Conservation (phyloP, 1,284 basidiomycete genomes). For the Pascua sp. region DNA sequence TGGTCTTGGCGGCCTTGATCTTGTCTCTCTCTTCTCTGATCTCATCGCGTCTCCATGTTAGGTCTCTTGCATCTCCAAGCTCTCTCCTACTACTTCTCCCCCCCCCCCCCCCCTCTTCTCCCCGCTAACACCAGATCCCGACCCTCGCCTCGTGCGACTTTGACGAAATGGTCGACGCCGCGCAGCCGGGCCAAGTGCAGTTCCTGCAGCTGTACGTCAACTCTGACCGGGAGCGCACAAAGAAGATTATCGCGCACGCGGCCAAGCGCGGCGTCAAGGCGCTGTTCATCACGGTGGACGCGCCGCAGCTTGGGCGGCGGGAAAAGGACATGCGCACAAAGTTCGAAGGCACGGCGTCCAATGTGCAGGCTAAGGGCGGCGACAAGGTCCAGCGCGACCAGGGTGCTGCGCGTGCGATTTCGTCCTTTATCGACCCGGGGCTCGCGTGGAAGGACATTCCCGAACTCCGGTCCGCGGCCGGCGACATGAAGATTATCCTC, state of each 20-base stretch:
- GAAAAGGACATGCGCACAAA: conserved; percentile 97
- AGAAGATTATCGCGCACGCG: conserved; percentile 77
- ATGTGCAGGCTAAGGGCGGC: conserved; percentile 56
- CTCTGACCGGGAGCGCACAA: conserved; percentile 73
- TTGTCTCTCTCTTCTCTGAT: no score
- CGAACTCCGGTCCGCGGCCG: conserved; percentile 86
- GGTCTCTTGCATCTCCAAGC: no score
- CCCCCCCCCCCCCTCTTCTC: no score
- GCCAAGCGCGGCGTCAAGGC: conserved; percentile 75
- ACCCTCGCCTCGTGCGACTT: conserved; percentile 81
- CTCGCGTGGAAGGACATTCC: conserved; percentile 80
- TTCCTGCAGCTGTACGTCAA: conserved; percentile 87
- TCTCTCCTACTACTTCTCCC: no score
- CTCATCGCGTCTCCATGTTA: no score
- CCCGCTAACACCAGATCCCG: conserved; percentile 60
- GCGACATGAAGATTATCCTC: conserved; percentile 78
- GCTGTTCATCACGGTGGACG: conserved; percentile 88
- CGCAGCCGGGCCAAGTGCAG: conserved; percentile 67
- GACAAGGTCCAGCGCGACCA: conserved; percentile 73
- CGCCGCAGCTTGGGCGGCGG: conserved; percentile 82
- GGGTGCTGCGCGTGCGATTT: conserved; percentile 89
- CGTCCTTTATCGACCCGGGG: conserved; percentile 91
- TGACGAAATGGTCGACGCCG: conserved; percentile 81
- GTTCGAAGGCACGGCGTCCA: conserved; percentile 80
- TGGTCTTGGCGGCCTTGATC: no score